phyloP scores from a whole-genome alignment of 148 eudicot genomes.

The Agrostemma githago region DNA sequence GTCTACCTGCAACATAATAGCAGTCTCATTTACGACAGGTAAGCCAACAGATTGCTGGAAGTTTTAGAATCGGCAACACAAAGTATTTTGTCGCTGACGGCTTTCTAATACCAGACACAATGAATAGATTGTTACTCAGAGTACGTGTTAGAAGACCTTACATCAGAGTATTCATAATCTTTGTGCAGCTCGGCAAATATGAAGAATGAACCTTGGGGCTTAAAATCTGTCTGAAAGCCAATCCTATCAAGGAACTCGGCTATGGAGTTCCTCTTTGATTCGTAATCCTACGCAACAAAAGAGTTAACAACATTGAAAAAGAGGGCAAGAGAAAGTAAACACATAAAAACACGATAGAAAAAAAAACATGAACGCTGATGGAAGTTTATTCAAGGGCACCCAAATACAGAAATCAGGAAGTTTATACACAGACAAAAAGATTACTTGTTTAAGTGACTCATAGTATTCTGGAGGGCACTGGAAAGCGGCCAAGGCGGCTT shows the following conservation, averaged over 20 bases:
- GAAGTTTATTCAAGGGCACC: neutral
- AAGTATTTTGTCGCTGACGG: neutral
- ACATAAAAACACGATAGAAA: neutral
- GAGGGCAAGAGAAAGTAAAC: neutral
- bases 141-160: constrained; percentile 29
- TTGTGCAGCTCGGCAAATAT: constrained; percentile 71
- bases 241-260: constrained; percentile 53
- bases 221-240: constrained; percentile 56
- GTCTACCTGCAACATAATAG: constrained; percentile 50
- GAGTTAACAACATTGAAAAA: constrained; percentile 10
- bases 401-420: neutral
- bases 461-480: constrained; percentile 53
- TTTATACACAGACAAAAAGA: neutral
- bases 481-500: constrained; percentile 87
- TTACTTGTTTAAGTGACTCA: constrained; percentile 49
- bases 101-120: constrained; percentile 2
- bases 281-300: constrained; percentile 55
- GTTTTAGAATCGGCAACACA: neutral
- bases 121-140: neutral
- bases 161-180: constrained; percentile 61
- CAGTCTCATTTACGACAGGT: neutral
- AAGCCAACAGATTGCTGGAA: neutral
- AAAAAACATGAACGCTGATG: neutral
- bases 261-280: constrained; percentile 58
- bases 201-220: constrained; percentile 83